Conservation (phyloP, 441 rosid species). For the Isatis lusitanica region DNA sequence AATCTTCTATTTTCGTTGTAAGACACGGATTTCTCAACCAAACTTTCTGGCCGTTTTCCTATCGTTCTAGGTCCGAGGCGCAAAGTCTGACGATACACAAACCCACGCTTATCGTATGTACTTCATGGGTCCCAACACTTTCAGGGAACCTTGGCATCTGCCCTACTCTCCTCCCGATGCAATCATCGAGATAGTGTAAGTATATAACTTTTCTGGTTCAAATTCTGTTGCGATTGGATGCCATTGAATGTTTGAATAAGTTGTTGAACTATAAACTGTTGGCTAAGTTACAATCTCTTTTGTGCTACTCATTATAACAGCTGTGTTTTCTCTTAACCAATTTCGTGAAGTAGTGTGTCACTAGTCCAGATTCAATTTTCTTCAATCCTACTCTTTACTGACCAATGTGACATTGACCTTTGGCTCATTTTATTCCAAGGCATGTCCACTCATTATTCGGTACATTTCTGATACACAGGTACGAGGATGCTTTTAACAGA, state of each 20-base stretch:
- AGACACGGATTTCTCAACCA: constrained; percentile 24
- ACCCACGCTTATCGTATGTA: constrained; percentile 94
- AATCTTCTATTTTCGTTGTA: constrained; percentile 22
- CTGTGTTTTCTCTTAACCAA: not conserved
- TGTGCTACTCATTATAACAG: not conserved
- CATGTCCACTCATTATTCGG: constrained; percentile 27
- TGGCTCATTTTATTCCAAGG: constrained; percentile 17
- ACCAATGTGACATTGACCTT: constrained; percentile 8
- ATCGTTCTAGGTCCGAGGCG: constrained; percentile 74
- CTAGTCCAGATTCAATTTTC: not conserved
- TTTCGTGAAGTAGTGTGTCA: constrained; percentile 1
- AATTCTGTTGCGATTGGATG: constrained; percentile 25
- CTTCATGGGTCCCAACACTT: constrained; percentile 95
- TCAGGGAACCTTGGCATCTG: constrained; percentile 99
- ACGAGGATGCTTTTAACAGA: constrained; percentile 96
- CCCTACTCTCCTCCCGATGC: constrained; percentile 93
- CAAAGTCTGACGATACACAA: constrained; percentile 93
- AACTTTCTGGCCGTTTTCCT: constrained; percentile 29
- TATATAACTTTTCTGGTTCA: constrained; percentile 13
- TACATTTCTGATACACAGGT: constrained; percentile 51
- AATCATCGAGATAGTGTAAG: constrained; percentile 96
- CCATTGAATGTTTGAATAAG: constrained; percentile 12
- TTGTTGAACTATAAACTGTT: not conserved
- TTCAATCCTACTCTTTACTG: not conserved
- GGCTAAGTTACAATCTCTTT: not conserved